These are phyloP conservation scores for Bryum argenteum DNA, from an alignment of 225 moss, liverwort and hornwort genomes.

Conservation along the genomic window DNA sequence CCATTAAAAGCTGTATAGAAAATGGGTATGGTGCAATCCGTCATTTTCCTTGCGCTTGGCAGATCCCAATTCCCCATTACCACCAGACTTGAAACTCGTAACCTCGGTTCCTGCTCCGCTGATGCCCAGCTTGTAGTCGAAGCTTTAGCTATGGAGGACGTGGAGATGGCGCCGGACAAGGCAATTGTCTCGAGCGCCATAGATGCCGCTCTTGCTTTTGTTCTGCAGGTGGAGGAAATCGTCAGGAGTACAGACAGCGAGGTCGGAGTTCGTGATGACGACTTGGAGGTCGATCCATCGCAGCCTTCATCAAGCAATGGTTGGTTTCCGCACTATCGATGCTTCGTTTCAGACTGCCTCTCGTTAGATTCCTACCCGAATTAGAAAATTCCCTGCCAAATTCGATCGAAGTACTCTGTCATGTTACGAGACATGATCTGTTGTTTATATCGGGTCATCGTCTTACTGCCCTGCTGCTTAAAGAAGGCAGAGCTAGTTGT, in stretches of 20 bases:
- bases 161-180: constrained; percentile 20
- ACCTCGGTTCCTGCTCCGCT: too few relatives aligned
- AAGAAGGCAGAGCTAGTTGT: too few relatives aligned
- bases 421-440: too few relatives aligned
- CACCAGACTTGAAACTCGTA: too few relatives aligned
- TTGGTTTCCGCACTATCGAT: constrained; percentile 1
- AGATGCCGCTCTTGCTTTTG: constrained; percentile 46
- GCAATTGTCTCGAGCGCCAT: constrained; percentile 18
- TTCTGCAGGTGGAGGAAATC: constrained; percentile 43
- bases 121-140: background rate
- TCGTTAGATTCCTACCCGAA: background rate
- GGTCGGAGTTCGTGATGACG: constrained; percentile 5
- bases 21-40: too few relatives aligned
- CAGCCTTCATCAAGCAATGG: background rate
- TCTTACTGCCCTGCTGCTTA: too few relatives aligned
- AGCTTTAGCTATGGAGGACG: constrained; percentile 33
- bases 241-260: constrained; percentile 17
- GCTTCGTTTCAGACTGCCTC: background rate
- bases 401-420: background rate
- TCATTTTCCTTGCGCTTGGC: too few relatives aligned
- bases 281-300: background rate
- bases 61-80: constrained; percentile 4
- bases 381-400: too few relatives aligned
- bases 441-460: too few relatives aligned
- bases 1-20: too few relatives aligned